Conservation (phyloP, 306 rosid genomes). For the Neltuma alba region DNA sequence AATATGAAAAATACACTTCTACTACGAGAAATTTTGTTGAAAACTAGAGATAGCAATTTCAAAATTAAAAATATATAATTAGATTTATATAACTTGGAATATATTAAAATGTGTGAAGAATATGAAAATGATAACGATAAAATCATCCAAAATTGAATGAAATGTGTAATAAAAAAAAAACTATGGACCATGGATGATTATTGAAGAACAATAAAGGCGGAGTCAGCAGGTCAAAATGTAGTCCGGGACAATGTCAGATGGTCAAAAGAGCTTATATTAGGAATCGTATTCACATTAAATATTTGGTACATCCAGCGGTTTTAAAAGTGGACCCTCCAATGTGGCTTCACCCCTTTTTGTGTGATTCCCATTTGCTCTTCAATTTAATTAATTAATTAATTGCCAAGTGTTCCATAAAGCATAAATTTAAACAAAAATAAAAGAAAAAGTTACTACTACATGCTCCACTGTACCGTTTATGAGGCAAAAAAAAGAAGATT, state of each 20-base stretch:
- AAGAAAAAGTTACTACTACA: no score
- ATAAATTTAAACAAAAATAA: neutral
- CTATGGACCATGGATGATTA: neutral
- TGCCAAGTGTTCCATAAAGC: neutral
- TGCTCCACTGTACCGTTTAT: no score
- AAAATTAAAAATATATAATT: no score
- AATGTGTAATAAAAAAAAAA: neutral
- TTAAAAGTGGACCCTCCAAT: slow-evolving; percentile 39
- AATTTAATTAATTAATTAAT: neutral
- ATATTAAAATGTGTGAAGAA: no score
- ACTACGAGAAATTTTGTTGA: no score
- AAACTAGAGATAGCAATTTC: no score
- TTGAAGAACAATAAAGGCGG: slow-evolving; percentile 37
- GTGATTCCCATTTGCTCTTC: neutral
- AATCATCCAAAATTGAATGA: no score
- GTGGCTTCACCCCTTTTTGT: neutral
- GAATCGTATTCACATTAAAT: slow-evolving; percentile 18
- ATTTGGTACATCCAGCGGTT: slow-evolving; percentile 39
- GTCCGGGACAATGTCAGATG: slow-evolving; percentile 44
- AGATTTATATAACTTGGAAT: no score
- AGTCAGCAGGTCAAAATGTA: slow-evolving; percentile 48
- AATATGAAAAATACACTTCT: no score
- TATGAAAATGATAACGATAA: no score
- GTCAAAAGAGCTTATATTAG: slow-evolving; percentile 35
- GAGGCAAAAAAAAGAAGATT: no score